These are phyloP conservation scores for Nakazawaea ambrosiae DNA, from an alignment of 805 yeast genomes.

Conservation along the genomic window DNA sequence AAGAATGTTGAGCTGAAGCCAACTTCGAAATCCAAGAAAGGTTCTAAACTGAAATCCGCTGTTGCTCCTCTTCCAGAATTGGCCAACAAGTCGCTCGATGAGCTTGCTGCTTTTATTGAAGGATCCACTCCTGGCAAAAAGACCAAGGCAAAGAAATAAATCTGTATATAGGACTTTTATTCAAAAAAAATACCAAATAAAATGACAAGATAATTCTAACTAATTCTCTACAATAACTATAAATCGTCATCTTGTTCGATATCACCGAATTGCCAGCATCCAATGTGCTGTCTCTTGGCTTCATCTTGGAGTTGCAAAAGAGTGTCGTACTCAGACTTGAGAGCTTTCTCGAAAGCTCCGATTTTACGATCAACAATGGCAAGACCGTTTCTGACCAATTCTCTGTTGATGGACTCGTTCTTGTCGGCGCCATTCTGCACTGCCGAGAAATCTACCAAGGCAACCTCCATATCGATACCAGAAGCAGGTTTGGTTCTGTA, in stretches of 20 bases:
- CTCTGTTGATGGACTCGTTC: slow-evolving; percentile 51
- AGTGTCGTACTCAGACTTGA: slow-evolving; percentile 29
- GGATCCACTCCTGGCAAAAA: slow-evolving; percentile 34
- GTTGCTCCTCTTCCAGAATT: slow-evolving; percentile 43
- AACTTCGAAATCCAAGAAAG: slow-evolving; percentile 2
- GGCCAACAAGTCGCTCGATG: slow-evolving; percentile 63
- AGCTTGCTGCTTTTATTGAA: slow-evolving; percentile 63
- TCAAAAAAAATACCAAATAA: neutral
- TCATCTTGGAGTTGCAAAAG: slow-evolving; percentile 35
- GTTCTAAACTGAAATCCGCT: slow-evolving; percentile 23
- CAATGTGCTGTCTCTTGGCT: slow-evolving; percentile 46
- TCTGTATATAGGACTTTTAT: neutral
- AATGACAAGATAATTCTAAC: too few species aligned
- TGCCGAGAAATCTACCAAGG: slow-evolving; percentile 43
- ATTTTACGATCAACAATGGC: slow-evolving; percentile 41
- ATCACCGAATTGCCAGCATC: slow-evolving; percentile 77
- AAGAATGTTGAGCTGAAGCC: slow-evolving; percentile 1
- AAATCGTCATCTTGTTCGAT: slow-evolving; percentile 46
- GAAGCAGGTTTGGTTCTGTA: slow-evolving; percentile 29
- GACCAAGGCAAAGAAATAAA: slow-evolving; percentile 18
- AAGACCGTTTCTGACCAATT: slow-evolving; percentile 52
- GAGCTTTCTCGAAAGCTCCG: slow-evolving; percentile 27
- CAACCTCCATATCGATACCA: slow-evolving; percentile 40
- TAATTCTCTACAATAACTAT: neutral
- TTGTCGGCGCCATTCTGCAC: slow-evolving; percentile 46